Conservation (phyloP, 345 rosid species). For the Euphorbia lathyris region DNA sequence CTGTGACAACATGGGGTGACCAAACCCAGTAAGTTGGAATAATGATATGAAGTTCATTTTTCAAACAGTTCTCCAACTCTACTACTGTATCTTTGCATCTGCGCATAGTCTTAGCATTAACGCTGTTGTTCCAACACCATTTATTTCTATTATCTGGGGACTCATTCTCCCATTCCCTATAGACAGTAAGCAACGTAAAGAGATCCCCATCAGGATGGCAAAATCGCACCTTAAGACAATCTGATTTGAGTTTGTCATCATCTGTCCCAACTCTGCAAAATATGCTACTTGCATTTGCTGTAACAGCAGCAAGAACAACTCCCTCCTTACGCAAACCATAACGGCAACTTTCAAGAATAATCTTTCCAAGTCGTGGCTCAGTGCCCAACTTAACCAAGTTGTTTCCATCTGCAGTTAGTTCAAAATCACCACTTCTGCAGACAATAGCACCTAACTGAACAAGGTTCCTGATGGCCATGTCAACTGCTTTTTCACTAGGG, state of each 20-base stretch:
- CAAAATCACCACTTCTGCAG: conserved; percentile 38
- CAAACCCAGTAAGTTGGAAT: conserved; percentile 65
- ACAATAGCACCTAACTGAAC: conserved; percentile 71
- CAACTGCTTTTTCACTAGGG: conserved; percentile 63
- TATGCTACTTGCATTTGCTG: conserved; percentile 84
- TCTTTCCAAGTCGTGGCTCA: conserved; percentile 88
- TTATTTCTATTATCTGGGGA: conserved; percentile 47
- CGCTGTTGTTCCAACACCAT: conserved; percentile 95
- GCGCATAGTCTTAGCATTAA: conserved; percentile 90
- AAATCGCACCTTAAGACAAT: conserved; percentile 74
- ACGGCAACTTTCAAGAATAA: conserved; percentile 56
- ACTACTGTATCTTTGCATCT: conserved; percentile 75
- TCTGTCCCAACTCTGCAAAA: conserved; percentile 82
- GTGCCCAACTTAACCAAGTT: conserved; percentile 74
- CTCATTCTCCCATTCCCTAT: conserved; percentile 68
- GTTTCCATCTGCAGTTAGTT: conserved; percentile 62
- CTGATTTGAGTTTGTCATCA: conserved; percentile 69
- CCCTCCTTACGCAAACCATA: conserved; percentile 72
- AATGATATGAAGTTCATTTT: conserved; percentile 55
- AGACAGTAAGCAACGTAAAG: conserved; percentile 82
- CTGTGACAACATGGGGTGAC: conserved; percentile 47
- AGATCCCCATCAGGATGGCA: conserved; percentile 80
- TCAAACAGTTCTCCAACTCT: conserved; percentile 64
- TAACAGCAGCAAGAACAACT: conserved; percentile 80
- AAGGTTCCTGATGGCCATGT: conserved; percentile 69